Conservation (phyloP, 1,284 basidiomycete species). For the Dichomitus squalens region DNA sequence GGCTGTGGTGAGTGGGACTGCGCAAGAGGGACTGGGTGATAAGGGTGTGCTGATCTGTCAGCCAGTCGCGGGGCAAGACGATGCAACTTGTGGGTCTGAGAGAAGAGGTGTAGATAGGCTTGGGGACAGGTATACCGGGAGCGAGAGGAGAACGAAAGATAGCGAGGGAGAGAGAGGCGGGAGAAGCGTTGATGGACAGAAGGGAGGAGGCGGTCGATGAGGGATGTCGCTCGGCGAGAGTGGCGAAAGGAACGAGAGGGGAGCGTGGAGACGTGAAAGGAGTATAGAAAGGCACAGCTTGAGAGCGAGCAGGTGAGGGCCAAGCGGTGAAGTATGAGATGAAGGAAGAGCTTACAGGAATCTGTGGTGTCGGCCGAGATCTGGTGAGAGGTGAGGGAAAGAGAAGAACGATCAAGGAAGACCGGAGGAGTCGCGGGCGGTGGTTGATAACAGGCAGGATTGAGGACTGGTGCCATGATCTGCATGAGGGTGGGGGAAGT, state of each 20-base stretch:
- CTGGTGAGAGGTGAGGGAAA: background rate
- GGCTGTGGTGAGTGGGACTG: slow-evolving; percentile 18
- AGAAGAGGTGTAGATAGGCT: slow-evolving; percentile 15
- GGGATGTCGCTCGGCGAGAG: slow-evolving; percentile 12
- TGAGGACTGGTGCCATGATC: slow-evolving; percentile 29
- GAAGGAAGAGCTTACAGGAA: slow-evolving; percentile 14
- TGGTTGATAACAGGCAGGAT: slow-evolving; percentile 21
- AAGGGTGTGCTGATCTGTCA: background rate
- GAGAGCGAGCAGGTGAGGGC: background rate
- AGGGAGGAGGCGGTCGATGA: slow-evolving; percentile 14
- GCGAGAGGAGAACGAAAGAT: slow-evolving; percentile 19
- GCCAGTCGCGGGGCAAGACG: slow-evolving; percentile 17
- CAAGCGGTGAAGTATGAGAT: background rate
- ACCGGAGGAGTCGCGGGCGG: background rate
- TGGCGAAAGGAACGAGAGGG: slow-evolving; percentile 6
- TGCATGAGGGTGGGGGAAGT: slow-evolving; percentile 29
- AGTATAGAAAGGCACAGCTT: slow-evolving; percentile 26
- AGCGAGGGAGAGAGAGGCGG: slow-evolving; percentile 16
- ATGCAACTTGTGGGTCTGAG: slow-evolving; percentile 19
- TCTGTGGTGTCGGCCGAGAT: background rate
- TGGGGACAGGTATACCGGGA: slow-evolving; percentile 15
- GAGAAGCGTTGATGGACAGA: slow-evolving; percentile 13
- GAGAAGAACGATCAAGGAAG: background rate
- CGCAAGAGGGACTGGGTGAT: background rate
- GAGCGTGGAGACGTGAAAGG: slow-evolving; percentile 22